Percentiles rank a stretch among this genome's conserved stretches.
These are phyloP conservation scores for Phytophthora europaea DNA, from an alignment of 352 stramenopile genomes.

Conservation along the genomic window DNA sequence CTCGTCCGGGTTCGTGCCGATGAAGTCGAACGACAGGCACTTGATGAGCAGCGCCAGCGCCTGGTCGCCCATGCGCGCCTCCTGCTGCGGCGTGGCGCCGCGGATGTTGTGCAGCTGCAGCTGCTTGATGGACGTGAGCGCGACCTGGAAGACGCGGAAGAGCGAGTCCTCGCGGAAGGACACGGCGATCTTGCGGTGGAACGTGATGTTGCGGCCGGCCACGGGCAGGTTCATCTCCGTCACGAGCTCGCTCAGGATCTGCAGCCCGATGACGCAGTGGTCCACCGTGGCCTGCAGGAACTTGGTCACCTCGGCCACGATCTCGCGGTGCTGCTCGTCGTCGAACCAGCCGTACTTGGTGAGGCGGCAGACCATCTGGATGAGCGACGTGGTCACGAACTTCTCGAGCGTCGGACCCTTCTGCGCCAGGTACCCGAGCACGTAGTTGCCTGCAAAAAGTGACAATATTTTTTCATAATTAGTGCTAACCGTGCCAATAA, in stretches of 20 bases:
- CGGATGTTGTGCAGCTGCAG: constrained; percentile 93
- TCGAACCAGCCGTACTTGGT: constrained; percentile 99
- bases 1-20: constrained; percentile 99
- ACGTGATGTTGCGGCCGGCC: constrained; percentile 94
- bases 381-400: constrained; percentile 96
- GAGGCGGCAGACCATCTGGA: constrained; percentile 98
- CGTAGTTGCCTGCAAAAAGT: constrained; percentile 93
- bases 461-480: background rate
- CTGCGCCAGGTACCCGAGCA: constrained; percentile 97
- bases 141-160: constrained; percentile 97
- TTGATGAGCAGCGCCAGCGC: constrained; percentile 94
- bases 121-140: constrained; percentile 96
- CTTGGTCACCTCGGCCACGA: constrained; percentile 98
- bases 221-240: constrained; percentile 98
- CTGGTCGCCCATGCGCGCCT: constrained; percentile 95
- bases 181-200: constrained; percentile 98
- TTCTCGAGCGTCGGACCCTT: constrained; percentile 95
- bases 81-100: constrained; percentile 85
- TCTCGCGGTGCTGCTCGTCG: constrained; percentile 96
- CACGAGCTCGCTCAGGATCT: constrained; percentile 98
- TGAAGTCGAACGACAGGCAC: constrained; percentile 99
- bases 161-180: constrained; percentile 98
- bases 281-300: constrained; percentile 98
- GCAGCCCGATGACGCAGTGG: constrained; percentile 98
- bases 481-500: background rate